Conservation (phyloP, 2,329 filamentous ascomycete species). For the Cordyceps fumosorosea region DNA sequence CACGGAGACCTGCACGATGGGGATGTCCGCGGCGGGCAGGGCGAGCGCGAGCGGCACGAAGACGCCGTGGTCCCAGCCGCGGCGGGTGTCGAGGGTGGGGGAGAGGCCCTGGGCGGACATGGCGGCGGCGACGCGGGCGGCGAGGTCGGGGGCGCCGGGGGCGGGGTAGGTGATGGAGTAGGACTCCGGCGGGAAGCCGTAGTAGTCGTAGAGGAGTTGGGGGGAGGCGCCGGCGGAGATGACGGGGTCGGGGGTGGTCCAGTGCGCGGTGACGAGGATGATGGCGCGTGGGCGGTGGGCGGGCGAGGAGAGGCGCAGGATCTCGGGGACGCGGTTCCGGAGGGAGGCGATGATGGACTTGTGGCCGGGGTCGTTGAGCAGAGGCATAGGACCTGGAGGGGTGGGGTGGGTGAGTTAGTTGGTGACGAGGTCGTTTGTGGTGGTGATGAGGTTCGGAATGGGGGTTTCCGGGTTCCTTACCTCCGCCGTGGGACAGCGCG, state of each 20-base stretch:
- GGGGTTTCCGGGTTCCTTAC: constrained; percentile 21
- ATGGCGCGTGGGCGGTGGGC: constrained; percentile 42
- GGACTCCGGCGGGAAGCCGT: constrained; percentile 48
- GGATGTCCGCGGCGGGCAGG: constrained; percentile 43
- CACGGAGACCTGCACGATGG: constrained; percentile 52
- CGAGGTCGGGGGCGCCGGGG: constrained; percentile 47
- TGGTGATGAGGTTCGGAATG: background rate
- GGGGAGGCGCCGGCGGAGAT: constrained; percentile 44
- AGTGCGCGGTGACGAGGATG: constrained; percentile 53
- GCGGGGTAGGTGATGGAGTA: constrained; percentile 52
- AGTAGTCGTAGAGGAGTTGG: constrained; percentile 51
- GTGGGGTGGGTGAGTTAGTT: background rate
- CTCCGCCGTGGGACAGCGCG: constrained; percentile 45
- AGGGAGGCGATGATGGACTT: constrained; percentile 44
- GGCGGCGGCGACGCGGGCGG: constrained; percentile 39
- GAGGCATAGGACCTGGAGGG: constrained; percentile 45
- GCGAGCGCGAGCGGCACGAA: constrained; percentile 52
- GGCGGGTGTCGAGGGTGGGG: constrained; percentile 30
- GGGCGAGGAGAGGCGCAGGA: constrained; percentile 47
- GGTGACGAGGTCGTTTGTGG: background rate
- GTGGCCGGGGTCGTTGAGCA: constrained; percentile 49
- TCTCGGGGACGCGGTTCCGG: constrained; percentile 44
- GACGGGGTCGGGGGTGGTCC: constrained; percentile 42
- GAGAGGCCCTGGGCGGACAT: constrained; percentile 40
- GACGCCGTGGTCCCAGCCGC: constrained; percentile 55